A percentile compares a stretch with the other conserved stretches of the same genome.
Conservation (phyloP, 176 grass and related monocot genomes). For the Phoenix dactylifera region DNA sequence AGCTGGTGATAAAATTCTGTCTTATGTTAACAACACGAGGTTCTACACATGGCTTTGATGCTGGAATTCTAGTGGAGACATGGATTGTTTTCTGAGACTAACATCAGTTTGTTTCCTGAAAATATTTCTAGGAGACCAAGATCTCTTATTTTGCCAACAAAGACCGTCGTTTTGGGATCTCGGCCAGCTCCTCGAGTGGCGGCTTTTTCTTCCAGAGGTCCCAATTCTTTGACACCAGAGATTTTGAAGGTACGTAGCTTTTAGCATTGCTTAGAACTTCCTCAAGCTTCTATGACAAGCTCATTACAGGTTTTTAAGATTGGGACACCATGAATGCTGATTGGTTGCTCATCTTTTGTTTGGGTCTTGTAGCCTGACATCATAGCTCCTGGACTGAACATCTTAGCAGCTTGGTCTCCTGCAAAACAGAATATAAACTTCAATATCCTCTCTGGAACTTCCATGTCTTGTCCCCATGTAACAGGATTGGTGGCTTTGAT, state of each 20-base stretch:
- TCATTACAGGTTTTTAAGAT: not conserved
- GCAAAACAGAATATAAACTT: slow-evolving; percentile 3
- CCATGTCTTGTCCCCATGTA: slow-evolving; percentile 21
- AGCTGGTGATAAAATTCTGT: not conserved
- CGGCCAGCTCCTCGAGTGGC: slow-evolving; percentile 13
- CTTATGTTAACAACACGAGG: slow-evolving; percentile 9
- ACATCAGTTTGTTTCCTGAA: no score
- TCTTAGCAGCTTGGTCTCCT: slow-evolving; percentile 24
- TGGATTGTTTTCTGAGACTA: not conserved
- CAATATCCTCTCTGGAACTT: slow-evolving; percentile 25
- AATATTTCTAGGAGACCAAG: not conserved
- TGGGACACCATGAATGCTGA: not conserved
- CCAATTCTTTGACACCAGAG: slow-evolving; percentile 16
- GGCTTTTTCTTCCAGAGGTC: slow-evolving; percentile 26
- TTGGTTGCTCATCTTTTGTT: not conserved
- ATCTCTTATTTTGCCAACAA: slow-evolving; percentile 7
- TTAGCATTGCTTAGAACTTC: not conserved
- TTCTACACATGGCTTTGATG: not conserved
- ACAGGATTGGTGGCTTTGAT: slow-evolving; percentile 20
- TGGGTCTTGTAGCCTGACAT: slow-evolving; percentile 10
- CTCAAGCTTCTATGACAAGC: not conserved
- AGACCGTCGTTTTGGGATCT: not conserved
- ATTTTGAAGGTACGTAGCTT: slow-evolving; percentile 11
- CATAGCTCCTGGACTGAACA: slow-evolving; percentile 17
- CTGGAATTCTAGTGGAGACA: not conserved